Percentiles rank a stretch among this genome's conserved stretches.
These are phyloP conservation scores for Pythium monospermum DNA, from an alignment of 352 stramenopile species.

Conservation along the genomic window DNA sequence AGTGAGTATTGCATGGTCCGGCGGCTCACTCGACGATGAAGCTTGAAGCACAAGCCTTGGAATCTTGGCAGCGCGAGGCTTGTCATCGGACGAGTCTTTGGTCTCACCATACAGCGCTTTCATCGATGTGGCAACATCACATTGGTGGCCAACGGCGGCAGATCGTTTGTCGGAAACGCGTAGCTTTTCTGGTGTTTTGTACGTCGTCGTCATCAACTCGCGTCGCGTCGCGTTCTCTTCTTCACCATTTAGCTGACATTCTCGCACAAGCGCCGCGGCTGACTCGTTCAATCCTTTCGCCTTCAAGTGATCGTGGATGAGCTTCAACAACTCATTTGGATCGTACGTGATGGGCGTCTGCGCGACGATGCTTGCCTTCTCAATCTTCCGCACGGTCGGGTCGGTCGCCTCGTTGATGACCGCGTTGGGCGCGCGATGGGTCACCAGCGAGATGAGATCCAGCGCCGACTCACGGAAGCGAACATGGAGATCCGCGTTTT, in stretches of 20 bases:
- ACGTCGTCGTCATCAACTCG: neutral
- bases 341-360: constrained; percentile 86
- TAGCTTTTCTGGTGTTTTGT: constrained; percentile 13
- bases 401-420: constrained; percentile 87
- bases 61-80: neutral
- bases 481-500: constrained; percentile 81
- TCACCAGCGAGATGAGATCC: constrained; percentile 86
- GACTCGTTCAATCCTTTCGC: constrained; percentile 60
- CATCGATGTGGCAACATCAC: neutral
- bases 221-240: no score
- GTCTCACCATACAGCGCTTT: neutral
- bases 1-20: neutral
- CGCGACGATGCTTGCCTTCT: constrained; percentile 86
- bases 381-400: constrained; percentile 82
- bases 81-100: neutral
- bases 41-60: neutral
- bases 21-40: neutral
- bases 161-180: no score
- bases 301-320: constrained; percentile 84
- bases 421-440: constrained; percentile 70
- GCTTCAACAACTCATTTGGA: constrained; percentile 66
- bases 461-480: constrained; percentile 84
- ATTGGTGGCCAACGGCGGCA: no score
- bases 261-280: constrained; percentile 43
- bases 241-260: constrained; percentile 33